Conservation (phyloP, 306 rosid species). For the Gynostemma pentaphyllum region DNA sequence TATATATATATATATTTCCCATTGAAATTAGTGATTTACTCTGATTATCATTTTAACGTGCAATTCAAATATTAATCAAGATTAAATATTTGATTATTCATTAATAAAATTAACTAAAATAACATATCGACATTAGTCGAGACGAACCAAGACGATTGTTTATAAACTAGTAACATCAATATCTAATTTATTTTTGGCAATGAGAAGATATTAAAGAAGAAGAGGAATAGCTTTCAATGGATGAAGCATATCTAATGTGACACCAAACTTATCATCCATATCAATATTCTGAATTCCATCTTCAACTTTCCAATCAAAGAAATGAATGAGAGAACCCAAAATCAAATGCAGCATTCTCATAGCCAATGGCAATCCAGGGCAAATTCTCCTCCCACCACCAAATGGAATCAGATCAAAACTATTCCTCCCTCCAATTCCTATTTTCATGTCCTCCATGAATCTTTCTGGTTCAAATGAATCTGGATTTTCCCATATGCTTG, state of each 20-base stretch:
- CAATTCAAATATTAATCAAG: no score
- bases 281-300: neutral
- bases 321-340: neutral
- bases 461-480: constrained; percentile 4
- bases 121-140: no score
- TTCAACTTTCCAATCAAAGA: constrained; percentile 8
- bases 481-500: neutral
- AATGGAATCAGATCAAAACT: neutral
- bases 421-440: neutral
- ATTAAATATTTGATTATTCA: no score
- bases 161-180: no score
- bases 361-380: constrained; percentile 8
- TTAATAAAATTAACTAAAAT: no score
- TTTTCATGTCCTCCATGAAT: neutral
- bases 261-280: neutral
- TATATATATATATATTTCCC: no score
- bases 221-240: neutral
- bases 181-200: no score
- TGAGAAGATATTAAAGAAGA: no score
- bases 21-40: no score
- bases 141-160: no score
- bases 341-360: constrained; percentile 4
- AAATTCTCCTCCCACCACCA: constrained; percentile 4
- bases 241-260: neutral
- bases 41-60: no score